A percentile compares a stretch with the other conserved stretches of the same genome.
Conservation (phyloP, 768 basidiomycete genomes). For the Tylopilus vinaceipallidus region DNA sequence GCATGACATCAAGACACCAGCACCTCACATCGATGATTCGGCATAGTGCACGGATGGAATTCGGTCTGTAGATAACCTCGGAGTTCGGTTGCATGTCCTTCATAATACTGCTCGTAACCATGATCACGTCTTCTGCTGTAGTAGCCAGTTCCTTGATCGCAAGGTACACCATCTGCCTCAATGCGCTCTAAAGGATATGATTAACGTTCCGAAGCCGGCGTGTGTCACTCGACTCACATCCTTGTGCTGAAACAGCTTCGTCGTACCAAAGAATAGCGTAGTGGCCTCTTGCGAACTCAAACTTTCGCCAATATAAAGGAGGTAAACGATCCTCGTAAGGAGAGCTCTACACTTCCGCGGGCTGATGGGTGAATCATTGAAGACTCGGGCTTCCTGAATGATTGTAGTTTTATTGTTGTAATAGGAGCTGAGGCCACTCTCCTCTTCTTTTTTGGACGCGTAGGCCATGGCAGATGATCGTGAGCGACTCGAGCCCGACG, state of each 20-base stretch:
- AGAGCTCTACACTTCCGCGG: slow-evolving; percentile 96
- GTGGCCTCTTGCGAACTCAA: slow-evolving; percentile 96
- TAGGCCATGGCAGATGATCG: slow-evolving; percentile 64
- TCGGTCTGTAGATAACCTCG: slow-evolving; percentile 97
- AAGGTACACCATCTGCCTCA: slow-evolving; percentile 97
- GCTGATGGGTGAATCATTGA: slow-evolving; percentile 99
- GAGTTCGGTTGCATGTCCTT: slow-evolving; percentile 99
- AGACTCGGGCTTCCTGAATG: slow-evolving; percentile 96
- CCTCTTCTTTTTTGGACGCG: slow-evolving; percentile 95
- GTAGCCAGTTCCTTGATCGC: slow-evolving; percentile 96
- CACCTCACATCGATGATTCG: slow-evolving; percentile 90
- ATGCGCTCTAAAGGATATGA: slow-evolving; percentile 62
- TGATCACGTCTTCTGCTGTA: slow-evolving; percentile 98
- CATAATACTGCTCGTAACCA: slow-evolving; percentile 99
- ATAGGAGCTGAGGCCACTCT: slow-evolving; percentile 86
- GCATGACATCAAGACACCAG: slow-evolving; percentile 36
- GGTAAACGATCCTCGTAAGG: slow-evolving; percentile 93
- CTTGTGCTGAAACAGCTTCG: slow-evolving; percentile 98
- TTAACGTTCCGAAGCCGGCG: not conserved
- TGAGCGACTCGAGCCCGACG: slow-evolving; percentile 14
- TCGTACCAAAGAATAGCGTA: slow-evolving; percentile 96
- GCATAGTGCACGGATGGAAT: slow-evolving; percentile 94
- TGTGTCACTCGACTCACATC: slow-evolving; percentile 64
- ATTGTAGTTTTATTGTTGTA: slow-evolving; percentile 98
- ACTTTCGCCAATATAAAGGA: slow-evolving; percentile 94